phyloP scores from a whole-genome alignment of 2,329 filamentous ascomycete species.

The Penicillium sclerotiorum region DNA sequence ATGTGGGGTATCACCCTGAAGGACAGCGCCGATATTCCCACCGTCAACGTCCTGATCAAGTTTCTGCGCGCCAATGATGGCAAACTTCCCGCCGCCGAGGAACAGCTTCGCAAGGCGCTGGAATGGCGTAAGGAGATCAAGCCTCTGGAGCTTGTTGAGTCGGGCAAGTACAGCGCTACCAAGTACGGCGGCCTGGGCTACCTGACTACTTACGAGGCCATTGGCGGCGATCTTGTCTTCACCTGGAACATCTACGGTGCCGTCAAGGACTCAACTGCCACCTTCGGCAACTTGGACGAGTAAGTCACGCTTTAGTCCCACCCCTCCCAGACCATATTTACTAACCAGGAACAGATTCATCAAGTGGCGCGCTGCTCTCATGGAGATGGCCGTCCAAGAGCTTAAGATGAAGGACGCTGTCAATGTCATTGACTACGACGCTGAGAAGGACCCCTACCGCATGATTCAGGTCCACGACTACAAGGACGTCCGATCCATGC shows the following conservation, averaged over 20 bases:
- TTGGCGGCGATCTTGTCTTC: slow-evolving; percentile 62
- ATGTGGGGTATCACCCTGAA: slow-evolving; percentile 82
- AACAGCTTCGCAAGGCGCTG: slow-evolving; percentile 77
- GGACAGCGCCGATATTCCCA: slow-evolving; percentile 63
- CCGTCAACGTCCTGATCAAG: slow-evolving; percentile 85
- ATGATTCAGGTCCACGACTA: slow-evolving; percentile 96
- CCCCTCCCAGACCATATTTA: not conserved
- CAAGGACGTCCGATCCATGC: slow-evolving; percentile 81
- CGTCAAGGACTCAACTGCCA: slow-evolving; percentile 76
- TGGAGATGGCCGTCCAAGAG: slow-evolving; percentile 80
- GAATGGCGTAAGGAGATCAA: slow-evolving; percentile 80
- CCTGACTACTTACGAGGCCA: slow-evolving; percentile 69
- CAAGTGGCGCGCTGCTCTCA: slow-evolving; percentile 84
- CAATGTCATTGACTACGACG: slow-evolving; percentile 64
- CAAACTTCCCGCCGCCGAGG: slow-evolving; percentile 71
- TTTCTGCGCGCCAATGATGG: slow-evolving; percentile 88
- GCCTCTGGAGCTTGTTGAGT: slow-evolving; percentile 66
- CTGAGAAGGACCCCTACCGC: slow-evolving; percentile 74
- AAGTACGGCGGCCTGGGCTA: slow-evolving; percentile 82
- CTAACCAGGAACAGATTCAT: slow-evolving; percentile 67
- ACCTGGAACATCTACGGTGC: slow-evolving; percentile 94
- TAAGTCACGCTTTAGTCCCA: too few species aligned
- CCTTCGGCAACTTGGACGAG: slow-evolving; percentile 81
- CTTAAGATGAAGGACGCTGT: slow-evolving; percentile 72
- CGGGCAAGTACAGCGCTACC: slow-evolving; percentile 62